Conservation (phyloP, 352 stramenopile genomes). For the Globisporangium radiosum region DNA sequence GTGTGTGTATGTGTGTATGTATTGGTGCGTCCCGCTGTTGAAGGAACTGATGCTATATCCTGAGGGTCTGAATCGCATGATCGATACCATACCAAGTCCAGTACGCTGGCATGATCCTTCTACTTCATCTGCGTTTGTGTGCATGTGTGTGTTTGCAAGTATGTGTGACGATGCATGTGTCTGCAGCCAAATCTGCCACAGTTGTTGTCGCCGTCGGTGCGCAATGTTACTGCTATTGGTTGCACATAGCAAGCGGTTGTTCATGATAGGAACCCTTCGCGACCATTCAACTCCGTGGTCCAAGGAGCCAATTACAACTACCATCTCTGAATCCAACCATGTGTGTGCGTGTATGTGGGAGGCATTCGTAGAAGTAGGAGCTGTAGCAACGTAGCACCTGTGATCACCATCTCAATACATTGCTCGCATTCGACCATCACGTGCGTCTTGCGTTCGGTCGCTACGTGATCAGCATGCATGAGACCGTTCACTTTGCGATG, state of each 20-base stretch:
- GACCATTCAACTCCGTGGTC: conserved; percentile 50
- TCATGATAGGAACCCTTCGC: conserved; percentile 88
- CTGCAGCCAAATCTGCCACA: conserved; percentile 86
- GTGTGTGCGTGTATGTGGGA: neutral
- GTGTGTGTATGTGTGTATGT: conserved; percentile 1
- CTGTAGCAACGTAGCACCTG: neutral
- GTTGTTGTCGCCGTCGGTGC: conserved; percentile 61
- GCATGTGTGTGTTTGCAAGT: neutral
- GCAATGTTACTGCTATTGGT: conserved; percentile 84
- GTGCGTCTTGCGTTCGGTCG: too few species aligned
- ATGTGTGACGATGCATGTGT: neutral
- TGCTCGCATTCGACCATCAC: too few species aligned
- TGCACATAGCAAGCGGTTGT: conserved; percentile 84
- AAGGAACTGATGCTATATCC: conserved; percentile 79
- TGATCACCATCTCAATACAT: neutral
- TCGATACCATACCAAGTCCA: conserved; percentile 80
- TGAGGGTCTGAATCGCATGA: conserved; percentile 81
- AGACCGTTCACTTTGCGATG: too few species aligned
- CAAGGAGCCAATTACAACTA: conserved; percentile 86
- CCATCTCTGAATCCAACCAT: conserved; percentile 19
- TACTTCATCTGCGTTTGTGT: conserved; percentile 4
- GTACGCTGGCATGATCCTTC: conserved; percentile 82
- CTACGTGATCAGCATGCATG: too few species aligned
- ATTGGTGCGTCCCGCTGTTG: neutral
- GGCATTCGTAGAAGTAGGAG: neutral